Base-by-base conservation (phyloP, 73 alveolate genomes). In the Tetrahymena elliotti region DNA sequence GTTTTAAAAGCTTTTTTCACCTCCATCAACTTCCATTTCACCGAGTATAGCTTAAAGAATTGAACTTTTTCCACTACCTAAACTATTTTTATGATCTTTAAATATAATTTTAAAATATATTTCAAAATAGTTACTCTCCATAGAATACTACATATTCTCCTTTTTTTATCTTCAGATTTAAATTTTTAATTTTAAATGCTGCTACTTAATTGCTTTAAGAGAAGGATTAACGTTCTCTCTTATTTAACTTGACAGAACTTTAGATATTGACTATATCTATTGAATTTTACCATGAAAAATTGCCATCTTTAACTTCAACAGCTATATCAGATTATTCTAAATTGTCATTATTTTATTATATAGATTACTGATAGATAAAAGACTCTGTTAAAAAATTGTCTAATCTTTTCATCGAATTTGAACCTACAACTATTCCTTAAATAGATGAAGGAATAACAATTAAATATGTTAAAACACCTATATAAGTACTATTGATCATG, bases 11-110 rank as follows among this genome's bases (percentile, higher is more conserved):
- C 20, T n/a, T 68, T 68, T 68, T 36, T 94, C 16, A 12, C 97
- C 98, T 39, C 97, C 96, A 16, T 96, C 97, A 7, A 53, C 68
- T 68, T 93, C 92, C 35, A 93, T 94, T 40, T 94, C 96, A 13
- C 93, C 54, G n/a, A 94, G 47, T 7, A 94, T 37, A 38, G 92
- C 53, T 41, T 83, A 83, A 4, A 94, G 92, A 94, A 94, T 38
- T 1, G 96, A 83, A 3, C 94, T 83, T 83, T 94, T 94, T 1
- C 96, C 96, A 24, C 94, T 83, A 11, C 94, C 96, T 37, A 93
- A 54, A 35, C 96, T 93, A 93, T 13, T 36, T 27, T 27, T 27
- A 68, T 22, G n/a, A 4, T 33, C 34, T 9, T 35, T 88, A 36
- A 52, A 38, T 16, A 18, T 52, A 37, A 38, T 37, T 16, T 93